phyloP scores from a whole-genome alignment of 2,329 filamentous ascomycete genomes.

The Leptographium flavum region DNA sequence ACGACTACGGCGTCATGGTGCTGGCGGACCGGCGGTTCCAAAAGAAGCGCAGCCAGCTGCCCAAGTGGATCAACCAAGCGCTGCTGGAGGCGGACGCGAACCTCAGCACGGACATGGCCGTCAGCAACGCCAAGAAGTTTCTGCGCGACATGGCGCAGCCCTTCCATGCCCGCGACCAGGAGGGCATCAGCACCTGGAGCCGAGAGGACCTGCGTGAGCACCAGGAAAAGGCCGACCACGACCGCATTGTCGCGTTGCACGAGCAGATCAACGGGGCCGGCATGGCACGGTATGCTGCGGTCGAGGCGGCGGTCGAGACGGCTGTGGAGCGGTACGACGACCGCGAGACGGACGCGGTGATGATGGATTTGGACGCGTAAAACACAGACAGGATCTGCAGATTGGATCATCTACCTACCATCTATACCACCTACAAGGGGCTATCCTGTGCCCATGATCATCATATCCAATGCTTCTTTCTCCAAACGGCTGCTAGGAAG shows the following conservation, averaged over 20 bases:
- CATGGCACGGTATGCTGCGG: background rate
- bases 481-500: too few species aligned
- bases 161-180: constrained; percentile 68
- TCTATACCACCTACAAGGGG: too few species aligned
- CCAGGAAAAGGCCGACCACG: constrained; percentile 1
- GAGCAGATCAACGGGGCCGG: constrained; percentile 2
- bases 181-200: constrained; percentile 89
- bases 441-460: too few species aligned
- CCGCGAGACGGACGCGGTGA: background rate
- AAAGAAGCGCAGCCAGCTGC: constrained; percentile 79
- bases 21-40: constrained; percentile 86
- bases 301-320: background rate
- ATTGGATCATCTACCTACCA: too few species aligned
- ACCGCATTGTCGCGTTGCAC: background rate
- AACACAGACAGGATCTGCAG: too few species aligned
- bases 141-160: constrained; percentile 84
- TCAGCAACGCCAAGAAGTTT: constrained; percentile 79
- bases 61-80: constrained; percentile 92
- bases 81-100: constrained; percentile 77
- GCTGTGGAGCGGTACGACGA: background rate
- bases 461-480: too few species aligned
- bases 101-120: constrained; percentile 88
- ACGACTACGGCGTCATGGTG: constrained; percentile 99
- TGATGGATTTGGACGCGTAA: constrained; percentile 2
- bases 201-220: constrained; percentile 27